Percentiles rank a stretch among this genome's conserved stretches.
These are phyloP conservation scores for Setomelanomma holmii DNA, from an alignment of 2,329 filamentous ascomycete genomes.

Conservation along the genomic window DNA sequence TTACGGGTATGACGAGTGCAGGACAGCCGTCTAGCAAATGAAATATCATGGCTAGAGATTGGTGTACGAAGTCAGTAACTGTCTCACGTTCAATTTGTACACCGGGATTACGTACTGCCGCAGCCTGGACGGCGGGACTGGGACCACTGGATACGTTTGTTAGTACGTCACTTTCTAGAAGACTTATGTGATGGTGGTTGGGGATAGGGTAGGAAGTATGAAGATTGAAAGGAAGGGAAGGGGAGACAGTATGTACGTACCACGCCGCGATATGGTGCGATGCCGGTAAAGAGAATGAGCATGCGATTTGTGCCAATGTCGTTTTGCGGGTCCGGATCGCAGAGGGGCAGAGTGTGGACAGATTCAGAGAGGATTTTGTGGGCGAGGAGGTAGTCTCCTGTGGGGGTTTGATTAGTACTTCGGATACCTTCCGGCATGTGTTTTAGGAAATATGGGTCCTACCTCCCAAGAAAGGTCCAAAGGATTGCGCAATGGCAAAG, in stretches of 20 bases:
- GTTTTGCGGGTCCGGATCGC: conserved; percentile 34
- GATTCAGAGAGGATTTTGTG: conserved; percentile 46
- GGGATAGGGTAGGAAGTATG: no score
- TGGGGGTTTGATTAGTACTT: no score
- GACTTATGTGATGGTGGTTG: no score
- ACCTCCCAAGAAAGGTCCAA: conserved; percentile 47
- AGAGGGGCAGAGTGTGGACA: conserved; percentile 39
- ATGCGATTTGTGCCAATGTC: conserved; percentile 45
- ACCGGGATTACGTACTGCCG: conserved; percentile 20
- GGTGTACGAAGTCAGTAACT: not conserved
- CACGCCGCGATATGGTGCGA: conserved; percentile 34
- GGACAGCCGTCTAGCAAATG: conserved; percentile 48
- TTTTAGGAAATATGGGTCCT: conserved; percentile 8
- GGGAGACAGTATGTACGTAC: not conserved
- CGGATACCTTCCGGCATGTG: no score
- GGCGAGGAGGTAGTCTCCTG: conserved; percentile 46
- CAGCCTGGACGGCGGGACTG: conserved; percentile 47
- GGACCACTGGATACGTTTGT: conserved; percentile 31
- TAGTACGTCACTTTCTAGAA: no score
- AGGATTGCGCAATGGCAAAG: conserved; percentile 48
- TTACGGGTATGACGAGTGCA: conserved; percentile 46
- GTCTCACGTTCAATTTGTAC: not conserved
- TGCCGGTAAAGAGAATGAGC: conserved; percentile 47
- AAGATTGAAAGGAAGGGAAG: conserved; percentile 27
- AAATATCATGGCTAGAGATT: conserved; percentile 34